These are phyloP conservation scores for Silene conica DNA, from an alignment of 148 eudicot genomes.

Conservation along the genomic window DNA sequence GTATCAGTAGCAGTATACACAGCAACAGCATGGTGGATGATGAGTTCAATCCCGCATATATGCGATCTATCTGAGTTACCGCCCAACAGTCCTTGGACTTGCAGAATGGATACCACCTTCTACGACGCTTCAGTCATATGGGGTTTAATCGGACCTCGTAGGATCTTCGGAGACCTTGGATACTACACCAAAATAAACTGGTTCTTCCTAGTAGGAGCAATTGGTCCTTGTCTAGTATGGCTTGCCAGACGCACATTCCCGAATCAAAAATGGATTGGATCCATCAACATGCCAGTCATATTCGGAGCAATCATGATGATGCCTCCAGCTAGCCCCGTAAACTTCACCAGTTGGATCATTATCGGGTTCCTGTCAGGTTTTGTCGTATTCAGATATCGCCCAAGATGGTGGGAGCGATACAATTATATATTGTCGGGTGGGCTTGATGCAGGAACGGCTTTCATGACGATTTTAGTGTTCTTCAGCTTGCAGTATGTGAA, in stretches of 20 bases:
- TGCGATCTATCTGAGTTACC: slow-evolving; percentile 61
- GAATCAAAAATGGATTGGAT: slow-evolving; percentile 49
- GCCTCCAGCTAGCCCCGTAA: slow-evolving; percentile 80
- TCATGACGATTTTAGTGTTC: slow-evolving; percentile 55
- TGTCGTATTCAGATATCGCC: slow-evolving; percentile 46
- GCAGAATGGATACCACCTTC: slow-evolving; percentile 69
- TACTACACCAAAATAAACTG: slow-evolving; percentile 70
- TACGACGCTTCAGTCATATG: slow-evolving; percentile 84
- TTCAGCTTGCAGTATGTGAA: slow-evolving; percentile 41
- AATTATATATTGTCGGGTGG: slow-evolving; percentile 79
- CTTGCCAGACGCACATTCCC: slow-evolving; percentile 59
- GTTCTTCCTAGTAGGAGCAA: slow-evolving; percentile 75
- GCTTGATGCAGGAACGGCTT: slow-evolving; percentile 68
- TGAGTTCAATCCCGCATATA: slow-evolving; percentile 59
- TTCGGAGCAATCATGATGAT: slow-evolving; percentile 56
- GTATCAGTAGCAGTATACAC: slow-evolving; percentile 72
- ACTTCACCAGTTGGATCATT: slow-evolving; percentile 71
- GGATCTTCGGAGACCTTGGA: slow-evolving; percentile 86
- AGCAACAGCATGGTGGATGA: slow-evolving; percentile 93
- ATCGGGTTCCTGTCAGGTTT: slow-evolving; percentile 60
- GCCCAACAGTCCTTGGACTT: slow-evolving; percentile 81
- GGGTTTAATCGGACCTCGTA: slow-evolving; percentile 85
- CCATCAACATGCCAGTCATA: slow-evolving; percentile 58
- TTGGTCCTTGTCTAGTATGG: slow-evolving; percentile 56
- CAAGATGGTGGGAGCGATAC: slow-evolving; percentile 66